Base-by-base conservation (phyloP, 2,329 filamentous ascomycete species). In the Purpureocillium lavendulum region DNA sequence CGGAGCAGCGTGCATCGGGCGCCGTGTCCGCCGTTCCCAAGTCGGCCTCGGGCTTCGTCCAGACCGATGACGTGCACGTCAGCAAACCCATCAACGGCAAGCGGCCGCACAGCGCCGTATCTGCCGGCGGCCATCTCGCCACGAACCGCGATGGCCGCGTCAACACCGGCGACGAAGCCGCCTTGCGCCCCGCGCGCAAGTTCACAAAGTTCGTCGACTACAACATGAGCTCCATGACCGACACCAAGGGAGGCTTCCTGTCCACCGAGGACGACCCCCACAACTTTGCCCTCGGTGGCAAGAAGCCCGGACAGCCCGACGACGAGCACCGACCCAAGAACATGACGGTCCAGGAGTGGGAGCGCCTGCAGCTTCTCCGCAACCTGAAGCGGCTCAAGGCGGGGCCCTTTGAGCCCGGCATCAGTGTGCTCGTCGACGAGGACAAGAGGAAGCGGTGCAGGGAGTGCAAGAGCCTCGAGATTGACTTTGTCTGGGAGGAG, bases 201-300 rank as follows among this genome's bases (percentile, higher is more conserved):
- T 96, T 97, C 50, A 80, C 85, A 44, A 90, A 92, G 59, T 97
- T 84, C 58, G 89, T 98, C 55, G 92, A 98, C 57, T 97, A 96
- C 65, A 92, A 98, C 61, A 92, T 98, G 64, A 90, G 85, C 57
- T 84, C 90, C 64, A 97, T 98, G 88, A 94, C 84, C 7, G 92
- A 98, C 60, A 97, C 90, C 1, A 96, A 96, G 57, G 92, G 92
- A 45, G 92, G 92, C 1, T 98, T 98, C 61, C 64, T 98, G 48
- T 85, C 83, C n/a, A 75, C 77, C 1, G 85, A 90, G 45, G 92
- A 98, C 56, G 92, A 98, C 60, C 92, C 92, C 1, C 79, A 83
- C 57, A 95, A 95, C 57, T 82, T 82, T 49, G 86, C 82, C 8
- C 77, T 81, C 51, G 70, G 66, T 7, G 66, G 59, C 8, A 65